Percentiles rank a stretch among this genome's conserved stretches.
These are phyloP conservation scores for Conoideocrella luteorostrata DNA, from an alignment of 2,329 filamentous ascomycete genomes.

Conservation along the genomic window DNA sequence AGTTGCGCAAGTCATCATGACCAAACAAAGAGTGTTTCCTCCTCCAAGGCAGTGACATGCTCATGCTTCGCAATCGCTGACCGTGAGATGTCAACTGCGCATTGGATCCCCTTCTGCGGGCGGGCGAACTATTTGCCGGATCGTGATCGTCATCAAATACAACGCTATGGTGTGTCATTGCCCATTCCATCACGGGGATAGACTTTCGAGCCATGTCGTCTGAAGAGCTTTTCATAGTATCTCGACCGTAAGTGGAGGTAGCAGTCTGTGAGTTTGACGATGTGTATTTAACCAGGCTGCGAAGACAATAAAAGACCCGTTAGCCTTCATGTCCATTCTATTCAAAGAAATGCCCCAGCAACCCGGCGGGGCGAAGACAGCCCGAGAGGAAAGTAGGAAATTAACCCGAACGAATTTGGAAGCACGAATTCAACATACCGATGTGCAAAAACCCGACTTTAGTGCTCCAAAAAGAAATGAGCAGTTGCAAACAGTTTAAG, in stretches of 20 bases:
- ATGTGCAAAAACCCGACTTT: no score
- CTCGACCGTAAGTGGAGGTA: not conserved
- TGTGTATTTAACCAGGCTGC: no score
- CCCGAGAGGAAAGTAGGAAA: no score
- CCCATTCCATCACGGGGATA: slow-evolving; percentile 10
- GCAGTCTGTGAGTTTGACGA: not conserved
- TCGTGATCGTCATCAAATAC: slow-evolving; percentile 7
- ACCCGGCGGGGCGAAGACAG: no score
- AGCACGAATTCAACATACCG: no score
- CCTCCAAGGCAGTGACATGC: slow-evolving; percentile 43
- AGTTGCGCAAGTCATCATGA: slow-evolving; percentile 24
- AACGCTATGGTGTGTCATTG: slow-evolving; percentile 1
- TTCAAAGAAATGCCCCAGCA: no score
- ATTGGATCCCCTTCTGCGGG: not conserved
- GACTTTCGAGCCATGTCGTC: slow-evolving; percentile 6
- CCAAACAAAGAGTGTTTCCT: slow-evolving; percentile 36
- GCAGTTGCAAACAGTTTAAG: not conserved
- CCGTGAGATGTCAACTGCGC: slow-evolving; percentile 18
- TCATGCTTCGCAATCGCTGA: slow-evolving; percentile 42
- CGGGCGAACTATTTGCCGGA: not conserved
- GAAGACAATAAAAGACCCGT: no score
- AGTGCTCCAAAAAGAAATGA: not conserved
- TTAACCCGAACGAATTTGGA: no score
- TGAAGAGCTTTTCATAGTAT: not conserved
- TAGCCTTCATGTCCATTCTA: no score